These are phyloP conservation scores for Oemleria cerasiformis DNA, from an alignment of 306 rosid species.

Conservation along the genomic window DNA sequence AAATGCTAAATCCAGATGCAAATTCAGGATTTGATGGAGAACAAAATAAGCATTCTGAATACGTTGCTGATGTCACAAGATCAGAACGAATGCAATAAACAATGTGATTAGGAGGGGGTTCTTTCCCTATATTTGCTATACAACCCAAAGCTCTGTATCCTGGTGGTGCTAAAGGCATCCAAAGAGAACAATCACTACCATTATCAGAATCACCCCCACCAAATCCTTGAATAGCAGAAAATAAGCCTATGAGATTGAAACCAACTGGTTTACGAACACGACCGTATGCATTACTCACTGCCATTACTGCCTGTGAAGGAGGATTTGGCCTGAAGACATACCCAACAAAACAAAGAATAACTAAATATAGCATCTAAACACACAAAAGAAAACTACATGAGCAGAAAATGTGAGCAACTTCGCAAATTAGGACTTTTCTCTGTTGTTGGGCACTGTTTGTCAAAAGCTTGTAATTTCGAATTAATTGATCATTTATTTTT, in stretches of 20 bases:
- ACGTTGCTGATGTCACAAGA: constrained; percentile 69
- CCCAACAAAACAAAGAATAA: constrained; percentile 12
- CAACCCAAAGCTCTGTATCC: constrained; percentile 87
- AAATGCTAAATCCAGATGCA: constrained; percentile 73
- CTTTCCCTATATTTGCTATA: constrained; percentile 74
- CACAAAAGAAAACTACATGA: constrained; percentile 2
- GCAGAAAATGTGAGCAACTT: background rate
- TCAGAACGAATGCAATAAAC: constrained; percentile 90
- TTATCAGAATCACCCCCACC: constrained; percentile 40
- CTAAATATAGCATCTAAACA: constrained; percentile 8
- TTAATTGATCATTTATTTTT: background rate
- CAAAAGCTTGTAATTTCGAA: background rate
- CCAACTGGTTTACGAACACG: constrained; percentile 85
- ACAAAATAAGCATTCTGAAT: constrained; percentile 64
- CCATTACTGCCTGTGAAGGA: constrained; percentile 96
- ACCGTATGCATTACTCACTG: constrained; percentile 82
- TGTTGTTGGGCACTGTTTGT: background rate
- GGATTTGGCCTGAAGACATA: constrained; percentile 75
- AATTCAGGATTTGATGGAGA: constrained; percentile 48
- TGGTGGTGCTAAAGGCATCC: constrained; percentile 92
- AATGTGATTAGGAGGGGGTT: constrained; percentile 70
- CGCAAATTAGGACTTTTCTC: background rate
- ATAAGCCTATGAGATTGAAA: constrained; percentile 72
- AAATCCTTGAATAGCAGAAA: constrained; percentile 57
- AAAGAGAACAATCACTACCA: constrained; percentile 71